A percentile compares a stretch with the other conserved stretches of the same genome.
Evolutionary conservation across 2,329 filamentous ascomycete species (phyloP).

Genomic region (Fusarium sp.): DNA sequence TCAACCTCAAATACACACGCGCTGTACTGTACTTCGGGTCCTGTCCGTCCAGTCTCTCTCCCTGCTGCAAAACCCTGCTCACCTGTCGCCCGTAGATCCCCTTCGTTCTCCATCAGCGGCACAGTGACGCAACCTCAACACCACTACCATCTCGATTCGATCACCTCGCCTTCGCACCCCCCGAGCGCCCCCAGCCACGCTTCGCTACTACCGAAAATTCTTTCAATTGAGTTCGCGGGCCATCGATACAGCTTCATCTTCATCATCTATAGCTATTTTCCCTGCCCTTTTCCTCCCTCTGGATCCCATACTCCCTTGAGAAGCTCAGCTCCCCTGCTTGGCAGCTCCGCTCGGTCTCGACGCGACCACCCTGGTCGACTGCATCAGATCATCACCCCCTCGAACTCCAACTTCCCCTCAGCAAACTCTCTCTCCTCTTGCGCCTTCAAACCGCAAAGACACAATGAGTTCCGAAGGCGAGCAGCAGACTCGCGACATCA

Average conservation of each 20-base stretch:
- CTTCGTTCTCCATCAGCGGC: constrained; percentile 37
- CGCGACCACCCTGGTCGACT: constrained; percentile 22
- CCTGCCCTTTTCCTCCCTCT: background rate
- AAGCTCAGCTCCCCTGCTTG: constrained; percentile 15
- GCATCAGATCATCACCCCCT: constrained; percentile 36
- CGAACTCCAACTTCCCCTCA: constrained; percentile 25
- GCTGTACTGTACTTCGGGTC: constrained; percentile 5
- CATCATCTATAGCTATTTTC: constrained; percentile 26
- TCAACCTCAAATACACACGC: constrained; percentile 13
- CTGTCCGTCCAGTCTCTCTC: background rate
- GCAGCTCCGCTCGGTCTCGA: constrained; percentile 7
- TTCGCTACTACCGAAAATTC: constrained; percentile 35
- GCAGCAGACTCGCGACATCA: constrained; percentile 73
- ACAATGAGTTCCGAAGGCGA: constrained; percentile 58
- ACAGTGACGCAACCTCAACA: constrained; percentile 43
- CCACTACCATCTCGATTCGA: constrained; percentile 39
- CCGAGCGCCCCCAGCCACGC: constrained; percentile 37
- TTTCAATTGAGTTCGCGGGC: constrained; percentile 39
- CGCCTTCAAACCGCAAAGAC: constrained; percentile 28
- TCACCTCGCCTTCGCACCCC: constrained; percentile 35
- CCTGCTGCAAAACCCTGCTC: constrained; percentile 37
- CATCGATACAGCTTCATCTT: constrained; percentile 40
- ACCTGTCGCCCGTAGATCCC: constrained; percentile 39
- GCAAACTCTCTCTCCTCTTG: constrained; percentile 12
- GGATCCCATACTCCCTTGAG: constrained; percentile 9